Percentiles rank a stretch among this genome's conserved stretches.
These are phyloP conservation scores for Hortiboletus campestris DNA, from an alignment of 768 basidiomycete species.

Conservation along the genomic window DNA sequence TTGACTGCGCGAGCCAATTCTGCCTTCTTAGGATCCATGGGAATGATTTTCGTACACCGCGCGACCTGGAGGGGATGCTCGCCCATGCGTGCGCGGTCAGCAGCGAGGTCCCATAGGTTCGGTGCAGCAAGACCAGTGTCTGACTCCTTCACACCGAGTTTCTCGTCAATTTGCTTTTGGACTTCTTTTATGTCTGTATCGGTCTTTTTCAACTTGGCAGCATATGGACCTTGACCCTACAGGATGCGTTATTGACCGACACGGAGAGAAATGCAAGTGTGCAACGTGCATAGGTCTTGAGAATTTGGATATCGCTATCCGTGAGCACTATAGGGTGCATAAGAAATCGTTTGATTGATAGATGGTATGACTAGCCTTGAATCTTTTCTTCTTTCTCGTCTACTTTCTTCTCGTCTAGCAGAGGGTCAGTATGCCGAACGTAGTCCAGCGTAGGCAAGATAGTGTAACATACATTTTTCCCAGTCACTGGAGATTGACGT, in stretches of 20 bases:
- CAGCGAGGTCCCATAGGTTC: slow-evolving; percentile 95
- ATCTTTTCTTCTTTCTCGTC: slow-evolving; percentile 95
- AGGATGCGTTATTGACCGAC: neutral
- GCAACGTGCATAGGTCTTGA: slow-evolving; percentile 88
- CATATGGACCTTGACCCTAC: slow-evolving; percentile 98
- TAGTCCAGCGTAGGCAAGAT: neutral
- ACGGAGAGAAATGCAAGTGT: neutral
- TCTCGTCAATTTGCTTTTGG: slow-evolving; percentile 97
- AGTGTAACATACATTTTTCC: slow-evolving; percentile 82
- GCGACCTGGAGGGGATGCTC: slow-evolving; percentile 97
- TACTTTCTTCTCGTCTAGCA: slow-evolving; percentile 74
- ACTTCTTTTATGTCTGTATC: slow-evolving; percentile 94
- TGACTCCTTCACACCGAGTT: slow-evolving; percentile 97
- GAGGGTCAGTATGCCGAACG: slow-evolving; percentile 6
- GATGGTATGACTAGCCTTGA: slow-evolving; percentile 53
- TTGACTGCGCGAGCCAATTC: slow-evolving; percentile 79
- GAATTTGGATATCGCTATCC: slow-evolving; percentile 97
- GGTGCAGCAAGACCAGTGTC: slow-evolving; percentile 97
- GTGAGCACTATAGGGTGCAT: slow-evolving; percentile 67
- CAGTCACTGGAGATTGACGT: slow-evolving; percentile 68
- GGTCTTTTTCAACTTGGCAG: slow-evolving; percentile 78
- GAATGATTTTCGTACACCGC: slow-evolving; percentile 97
- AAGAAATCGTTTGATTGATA: neutral
- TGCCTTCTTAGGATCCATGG: slow-evolving; percentile 70
- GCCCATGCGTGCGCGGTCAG: slow-evolving; percentile 87